Evolutionary conservation across 169 alveolate genomes (phyloP).

Genomic region (Eimeria acervulina): DNA sequence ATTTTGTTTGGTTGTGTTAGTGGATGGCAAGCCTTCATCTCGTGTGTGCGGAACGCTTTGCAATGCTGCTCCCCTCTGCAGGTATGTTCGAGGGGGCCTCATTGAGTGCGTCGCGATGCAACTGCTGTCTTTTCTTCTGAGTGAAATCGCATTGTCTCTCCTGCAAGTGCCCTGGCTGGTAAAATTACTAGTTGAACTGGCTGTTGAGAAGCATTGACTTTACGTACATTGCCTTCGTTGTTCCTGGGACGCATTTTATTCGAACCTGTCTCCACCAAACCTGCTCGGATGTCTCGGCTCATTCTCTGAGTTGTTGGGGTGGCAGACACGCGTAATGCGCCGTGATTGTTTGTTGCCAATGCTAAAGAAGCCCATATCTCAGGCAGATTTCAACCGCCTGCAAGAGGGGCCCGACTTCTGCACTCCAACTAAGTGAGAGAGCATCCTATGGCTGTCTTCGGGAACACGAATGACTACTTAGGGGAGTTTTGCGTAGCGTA

Average conservation of each 20-base stretch:
- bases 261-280: neutral
- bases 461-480: neutral
- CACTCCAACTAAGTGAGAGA: conserved; percentile 76
- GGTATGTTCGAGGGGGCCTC: conserved; percentile 84
- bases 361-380: conserved; percentile 69
- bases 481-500: neutral
- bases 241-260: neutral
- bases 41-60: neutral
- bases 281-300: neutral
- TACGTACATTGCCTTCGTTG: neutral
- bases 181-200: neutral
- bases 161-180: conserved; percentile 79
- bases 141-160: conserved; percentile 70
- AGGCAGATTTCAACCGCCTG: conserved; percentile 74
- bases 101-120: conserved; percentile 78
- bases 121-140: conserved; percentile 61
- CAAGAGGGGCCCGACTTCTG: conserved; percentile 80
- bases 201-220: neutral
- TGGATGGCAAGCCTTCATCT: neutral
- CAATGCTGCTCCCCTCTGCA: conserved; percentile 43
- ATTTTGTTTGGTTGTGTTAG: neutral
- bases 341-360: conserved; percentile 57
- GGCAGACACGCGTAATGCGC: conserved; percentile 57
- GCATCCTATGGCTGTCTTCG: neutral
- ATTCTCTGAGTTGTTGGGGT: neutral